phyloP scores from a whole-genome alignment of 1,284 basidiomycete species.

The Coniferiporia sulphurascens region DNA sequence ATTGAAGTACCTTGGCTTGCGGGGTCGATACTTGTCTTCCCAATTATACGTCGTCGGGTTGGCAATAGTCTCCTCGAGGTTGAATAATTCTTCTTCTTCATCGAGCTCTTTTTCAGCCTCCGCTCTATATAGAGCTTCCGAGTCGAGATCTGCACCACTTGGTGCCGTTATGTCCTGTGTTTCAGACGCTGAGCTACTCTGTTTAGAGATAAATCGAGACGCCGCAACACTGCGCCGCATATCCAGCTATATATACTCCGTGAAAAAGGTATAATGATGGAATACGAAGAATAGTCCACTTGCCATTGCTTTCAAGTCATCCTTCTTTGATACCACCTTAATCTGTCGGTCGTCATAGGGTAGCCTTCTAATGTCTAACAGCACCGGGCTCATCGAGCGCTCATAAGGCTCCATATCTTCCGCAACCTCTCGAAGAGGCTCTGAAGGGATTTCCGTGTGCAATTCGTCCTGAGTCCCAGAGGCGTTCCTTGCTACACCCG shows the following conservation, averaged over 20 bases:
- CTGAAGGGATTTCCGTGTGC: slow-evolving; percentile 29
- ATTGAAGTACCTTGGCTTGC: slow-evolving; percentile 98
- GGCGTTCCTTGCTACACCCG: slow-evolving; percentile 63
- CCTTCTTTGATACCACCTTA: slow-evolving; percentile 66
- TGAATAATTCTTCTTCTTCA: slow-evolving; percentile 93
- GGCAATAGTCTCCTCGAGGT: slow-evolving; percentile 82
- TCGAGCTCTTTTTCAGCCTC: slow-evolving; percentile 91
- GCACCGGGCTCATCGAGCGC: slow-evolving; percentile 75
- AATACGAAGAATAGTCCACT: slow-evolving; percentile 27
- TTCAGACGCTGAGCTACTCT: slow-evolving; percentile 42
- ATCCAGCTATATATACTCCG: slow-evolving; percentile 48
- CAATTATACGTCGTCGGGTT: slow-evolving; percentile 87
- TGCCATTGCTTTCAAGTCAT: slow-evolving; percentile 66
- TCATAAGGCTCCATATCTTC: slow-evolving; percentile 75
- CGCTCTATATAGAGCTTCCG: slow-evolving; percentile 80
- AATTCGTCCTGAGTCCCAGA: slow-evolving; percentile 41
- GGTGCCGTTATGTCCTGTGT: slow-evolving; percentile 46
- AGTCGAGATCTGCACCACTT: slow-evolving; percentile 73
- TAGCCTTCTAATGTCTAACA: slow-evolving; percentile 68
- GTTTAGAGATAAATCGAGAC: slow-evolving; percentile 81
- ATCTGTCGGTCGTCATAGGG: slow-evolving; percentile 74
- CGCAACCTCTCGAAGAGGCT: slow-evolving; percentile 36
- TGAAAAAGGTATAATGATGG: slow-evolving; percentile 9
- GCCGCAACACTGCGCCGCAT: slow-evolving; percentile 74
- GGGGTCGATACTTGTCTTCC: slow-evolving; percentile 98